A percentile compares a stretch with the other conserved stretches of the same genome.
These are phyloP conservation scores for Athelia sp. DNA, from an alignment of 1,284 basidiomycete genomes.

Conservation along the genomic window DNA sequence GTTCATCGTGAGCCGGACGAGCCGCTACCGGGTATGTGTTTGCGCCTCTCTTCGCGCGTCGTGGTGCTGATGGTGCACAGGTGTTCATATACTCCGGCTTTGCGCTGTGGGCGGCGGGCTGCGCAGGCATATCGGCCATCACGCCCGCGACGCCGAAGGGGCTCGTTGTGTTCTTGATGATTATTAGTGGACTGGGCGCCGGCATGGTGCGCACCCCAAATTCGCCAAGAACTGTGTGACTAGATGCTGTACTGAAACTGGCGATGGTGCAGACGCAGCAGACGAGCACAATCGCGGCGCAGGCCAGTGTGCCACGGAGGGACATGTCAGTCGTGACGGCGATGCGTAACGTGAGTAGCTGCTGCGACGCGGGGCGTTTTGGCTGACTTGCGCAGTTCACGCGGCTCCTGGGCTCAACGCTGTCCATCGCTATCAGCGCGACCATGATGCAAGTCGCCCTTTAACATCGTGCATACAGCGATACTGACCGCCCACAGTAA, in stretches of 20 bases:
- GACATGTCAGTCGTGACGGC: constrained; percentile 73
- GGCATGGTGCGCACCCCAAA: constrained; percentile 41
- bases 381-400: constrained; percentile 40
- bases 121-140: constrained; percentile 65
- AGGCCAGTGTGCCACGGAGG: constrained; percentile 58
- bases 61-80: constrained; percentile 19
- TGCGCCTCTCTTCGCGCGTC: background rate
- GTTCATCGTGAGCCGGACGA: constrained; percentile 58
- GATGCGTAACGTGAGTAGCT: constrained; percentile 49
- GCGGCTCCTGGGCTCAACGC: constrained; percentile 57
- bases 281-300: constrained; percentile 63
- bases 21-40: constrained; percentile 50
- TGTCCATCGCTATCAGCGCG: constrained; percentile 57
- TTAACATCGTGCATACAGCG: background rate
- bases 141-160: constrained; percentile 42
- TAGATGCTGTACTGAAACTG: constrained; percentile 8
- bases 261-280: constrained; percentile 41
- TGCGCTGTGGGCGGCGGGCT: constrained; percentile 62
- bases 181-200: constrained; percentile 64
- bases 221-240: background rate
- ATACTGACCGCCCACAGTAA: constrained; percentile 32
- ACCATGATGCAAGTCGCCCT: constrained; percentile 41
- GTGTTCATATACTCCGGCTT: constrained; percentile 67
- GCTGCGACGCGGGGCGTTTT: too few species aligned
- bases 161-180: constrained; percentile 60